Conservation (phyloP, 1,284 basidiomycete genomes). For the Leccinum pallidistipes region DNA sequence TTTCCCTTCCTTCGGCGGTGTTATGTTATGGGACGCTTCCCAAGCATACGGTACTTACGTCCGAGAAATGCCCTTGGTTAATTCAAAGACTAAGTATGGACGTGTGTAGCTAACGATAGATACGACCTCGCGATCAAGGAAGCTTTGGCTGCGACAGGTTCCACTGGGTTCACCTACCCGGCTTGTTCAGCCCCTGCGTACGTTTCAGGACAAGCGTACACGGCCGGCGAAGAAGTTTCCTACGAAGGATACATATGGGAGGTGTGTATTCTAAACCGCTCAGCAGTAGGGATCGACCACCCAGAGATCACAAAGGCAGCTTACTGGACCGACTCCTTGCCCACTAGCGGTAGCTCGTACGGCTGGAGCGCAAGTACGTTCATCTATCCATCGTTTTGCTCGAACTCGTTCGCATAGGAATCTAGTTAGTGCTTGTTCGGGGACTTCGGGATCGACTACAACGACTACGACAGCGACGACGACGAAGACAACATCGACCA, state of each 20-base stretch:
- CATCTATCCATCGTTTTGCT: constrained; percentile 3
- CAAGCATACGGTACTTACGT: constrained; percentile 57
- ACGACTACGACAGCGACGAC: not conserved
- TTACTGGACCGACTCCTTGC: constrained; percentile 54
- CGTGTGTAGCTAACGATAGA: constrained; percentile 50
- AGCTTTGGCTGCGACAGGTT: constrained; percentile 57
- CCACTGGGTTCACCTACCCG: constrained; percentile 66
- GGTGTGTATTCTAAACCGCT: constrained; percentile 34
- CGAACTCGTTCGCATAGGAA: constrained; percentile 5
- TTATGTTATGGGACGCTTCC: constrained; percentile 74
- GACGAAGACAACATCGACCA: constrained; percentile 13
- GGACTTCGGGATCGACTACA: constrained; percentile 23
- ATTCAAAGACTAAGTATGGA: constrained; percentile 6
- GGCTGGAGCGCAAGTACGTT: constrained; percentile 66
- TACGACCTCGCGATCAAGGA: constrained; percentile 65
- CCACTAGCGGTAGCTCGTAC: constrained; percentile 47
- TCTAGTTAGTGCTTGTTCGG: constrained; percentile 51
- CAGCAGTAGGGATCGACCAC: not conserved
- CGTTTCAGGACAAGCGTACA: constrained; percentile 50
- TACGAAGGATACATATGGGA: constrained; percentile 67
- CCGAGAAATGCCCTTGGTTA: not conserved
- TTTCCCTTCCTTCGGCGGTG: constrained; percentile 70
- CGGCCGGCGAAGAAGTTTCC: constrained; percentile 51
- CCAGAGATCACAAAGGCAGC: constrained; percentile 46
- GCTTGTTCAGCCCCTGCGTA: constrained; percentile 57